Conservation (phyloP, 208 protist genomes). For the Trypanosoma lewisi region DNA sequence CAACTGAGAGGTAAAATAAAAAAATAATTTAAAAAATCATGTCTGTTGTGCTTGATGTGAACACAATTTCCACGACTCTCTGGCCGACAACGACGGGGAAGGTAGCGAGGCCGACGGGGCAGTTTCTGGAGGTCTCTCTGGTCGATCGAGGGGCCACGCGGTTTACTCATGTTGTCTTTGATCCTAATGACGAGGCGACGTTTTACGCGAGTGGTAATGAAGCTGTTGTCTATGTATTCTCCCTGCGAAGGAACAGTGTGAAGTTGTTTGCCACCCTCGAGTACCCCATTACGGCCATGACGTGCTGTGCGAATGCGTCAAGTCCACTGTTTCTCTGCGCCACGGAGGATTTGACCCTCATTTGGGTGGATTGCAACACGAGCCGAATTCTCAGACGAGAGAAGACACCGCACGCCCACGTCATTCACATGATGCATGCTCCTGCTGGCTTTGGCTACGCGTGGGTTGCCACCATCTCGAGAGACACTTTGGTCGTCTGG, state of each 20-base stretch:
- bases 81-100: constrained; percentile 4
- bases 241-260: constrained; percentile 19
- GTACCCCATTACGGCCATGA: constrained; percentile 18
- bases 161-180: constrained; percentile 26
- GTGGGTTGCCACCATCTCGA: constrained; percentile 18
- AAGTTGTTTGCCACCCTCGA: constrained; percentile 22
- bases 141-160: neutral
- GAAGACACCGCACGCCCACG: constrained; percentile 16
- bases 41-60: constrained; percentile 22
- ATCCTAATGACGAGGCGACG: constrained; percentile 15
- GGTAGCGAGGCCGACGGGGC: constrained; percentile 10
- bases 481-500: constrained; percentile 24
- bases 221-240: constrained; percentile 18
- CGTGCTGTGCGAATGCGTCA: neutral
- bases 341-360: constrained; percentile 11
- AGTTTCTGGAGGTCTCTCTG: constrained; percentile 19
- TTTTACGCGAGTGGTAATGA: constrained; percentile 24
- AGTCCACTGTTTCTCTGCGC: constrained; percentile 23
- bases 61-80: constrained; percentile 11
- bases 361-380: constrained; percentile 26
- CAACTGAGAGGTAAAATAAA: too few relatives aligned
- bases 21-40: neutral
- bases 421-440: constrained; percentile 10
- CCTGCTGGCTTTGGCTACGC: neutral
- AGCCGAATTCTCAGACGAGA: constrained; percentile 18